Evolutionary conservation across 2,329 filamentous ascomycete species (phyloP), one percentile per base, ranked within the genome.

Genomic region (Clarireedia homoeocarpa): DNA sequence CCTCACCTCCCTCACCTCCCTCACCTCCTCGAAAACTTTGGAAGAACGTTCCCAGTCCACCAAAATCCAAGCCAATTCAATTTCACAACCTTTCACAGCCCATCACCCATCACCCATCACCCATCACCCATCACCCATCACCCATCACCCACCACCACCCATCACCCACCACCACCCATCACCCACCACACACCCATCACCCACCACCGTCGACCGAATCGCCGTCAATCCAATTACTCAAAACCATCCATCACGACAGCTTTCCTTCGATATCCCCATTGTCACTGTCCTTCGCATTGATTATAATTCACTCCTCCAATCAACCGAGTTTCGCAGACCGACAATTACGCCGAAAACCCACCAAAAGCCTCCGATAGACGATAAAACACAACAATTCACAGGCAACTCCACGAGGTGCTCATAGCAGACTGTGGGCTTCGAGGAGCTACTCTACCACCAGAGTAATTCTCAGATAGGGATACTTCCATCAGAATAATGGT

Each of bases 401-500:
- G 30, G 10, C 30, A 34, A 9, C 30, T 12, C 30, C 5, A 9
- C 30, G 30, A 34, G 30, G 30, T 34, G 12, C 30, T 34, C 30
- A 14, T 34, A 3, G 30, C 30, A 34, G 39, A 42, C 15, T n/a
- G 39, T 42, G 39, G 39, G 39, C 10, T 42, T 42, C 14, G 15
- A 34, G 30, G 30, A 34, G 30, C 30, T 34, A 10, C 30, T 34
- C 30, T 34, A 34, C 30, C 10, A 12, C 12, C 30, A 34, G 30
- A 34, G 30, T 34, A 34, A 34, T 34, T 34, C 30, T 34, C 30
- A 34, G 30, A 34, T 34, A 34, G 30, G 30, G 30, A 34, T 12
- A 34, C 12, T 12, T 12, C 30, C 50, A 38, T 44, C 53, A 53
- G 46, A 64, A 66, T 50, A 46, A 69, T 69, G 69, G 80, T 82